Base-by-base conservation (phyloP, 768 basidiomycete species). In the Dentipellis sp. region DNA sequence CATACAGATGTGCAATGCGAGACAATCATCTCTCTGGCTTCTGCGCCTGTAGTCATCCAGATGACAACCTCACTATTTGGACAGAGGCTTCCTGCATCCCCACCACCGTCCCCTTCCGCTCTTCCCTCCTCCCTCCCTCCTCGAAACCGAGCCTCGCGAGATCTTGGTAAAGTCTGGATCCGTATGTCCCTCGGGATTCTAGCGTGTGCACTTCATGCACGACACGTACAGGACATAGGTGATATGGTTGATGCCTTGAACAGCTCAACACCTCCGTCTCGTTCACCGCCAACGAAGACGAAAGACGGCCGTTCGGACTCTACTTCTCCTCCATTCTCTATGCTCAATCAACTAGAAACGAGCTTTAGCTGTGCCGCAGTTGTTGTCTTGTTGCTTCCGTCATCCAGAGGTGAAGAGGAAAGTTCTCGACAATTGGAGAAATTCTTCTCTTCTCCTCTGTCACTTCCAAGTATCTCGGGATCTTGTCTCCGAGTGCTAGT, bases 371-470 rank as follows among this genome's bases (percentile, higher is more conserved):
- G 76, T 35, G 78, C 81, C 3, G 74, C 80, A 11, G 66, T 84
- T 7, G 67, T 78, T 29, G 55, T 83, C 6, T 58, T 86, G 35
- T 59, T 82, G 11, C 71, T 82, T 51, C 74, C 77, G 9, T 57
- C 60, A 59, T 46, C 56, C 58, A 7, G 49, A 56, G 49, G 56
- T 64, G 23, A 40, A 63, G 34, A 52, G 21, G 29, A 51, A 39
- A 10, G 1, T 34, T 29, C 19, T 40, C 23, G 21, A 21, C 14
- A 59, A 22, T 51, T 74, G 16, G 56, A 66, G 10, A 56, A 63
- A 21, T 89, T 81, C 64, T 88, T 84, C 65, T 66, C 72, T 17
- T 76, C 73, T 21, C 86, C 87, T 2, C 69, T 87, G n/a, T 66
- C 76, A 5, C 83, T 85, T 46, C 84, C 82, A 14, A 66, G 62